Percentiles rank a stretch among this genome's conserved stretches.
phyloP scores from a whole-genome alignment of 345 rosid genomes.

The Abelmoschus esculentus region DNA sequence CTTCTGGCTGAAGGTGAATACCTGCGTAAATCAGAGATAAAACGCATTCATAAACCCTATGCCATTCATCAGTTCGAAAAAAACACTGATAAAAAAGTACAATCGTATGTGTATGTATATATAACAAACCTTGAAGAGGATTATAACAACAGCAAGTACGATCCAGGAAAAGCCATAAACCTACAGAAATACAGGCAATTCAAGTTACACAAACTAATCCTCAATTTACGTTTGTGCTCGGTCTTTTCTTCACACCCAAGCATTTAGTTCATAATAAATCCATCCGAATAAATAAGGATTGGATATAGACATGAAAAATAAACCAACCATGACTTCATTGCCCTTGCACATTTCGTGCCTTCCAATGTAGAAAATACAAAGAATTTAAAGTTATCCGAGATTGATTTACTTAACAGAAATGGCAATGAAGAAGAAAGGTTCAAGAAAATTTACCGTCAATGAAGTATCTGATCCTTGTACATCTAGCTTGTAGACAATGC shows the following conservation, averaged over 20 bases:
- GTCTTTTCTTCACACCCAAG: background rate
- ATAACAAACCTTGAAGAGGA: constrained; percentile 72
- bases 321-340: background rate
- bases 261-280: background rate
- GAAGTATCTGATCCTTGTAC: constrained; percentile 54
- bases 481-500: constrained; percentile 78
- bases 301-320: background rate
- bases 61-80: background rate
- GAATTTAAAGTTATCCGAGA: background rate
- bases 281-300: background rate
- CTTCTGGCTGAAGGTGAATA: constrained; percentile 96
- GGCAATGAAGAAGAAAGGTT: background rate
- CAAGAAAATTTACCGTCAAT: constrained; percentile 33
- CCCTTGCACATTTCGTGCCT: background rate
- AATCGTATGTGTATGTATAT: background rate
- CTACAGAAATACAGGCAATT: constrained; percentile 29
- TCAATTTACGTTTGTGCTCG: background rate
- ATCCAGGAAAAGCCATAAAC: constrained; percentile 84
- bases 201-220: background rate
- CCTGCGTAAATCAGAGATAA: constrained; percentile 29
- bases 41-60: background rate
- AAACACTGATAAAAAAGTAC: background rate
- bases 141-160: constrained; percentile 51
- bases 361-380: background rate
- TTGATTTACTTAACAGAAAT: background rate